Evolutionary conservation across 179 eudicot genomes (phyloP).

Genomic region (Patellifolia procumbens): DNA sequence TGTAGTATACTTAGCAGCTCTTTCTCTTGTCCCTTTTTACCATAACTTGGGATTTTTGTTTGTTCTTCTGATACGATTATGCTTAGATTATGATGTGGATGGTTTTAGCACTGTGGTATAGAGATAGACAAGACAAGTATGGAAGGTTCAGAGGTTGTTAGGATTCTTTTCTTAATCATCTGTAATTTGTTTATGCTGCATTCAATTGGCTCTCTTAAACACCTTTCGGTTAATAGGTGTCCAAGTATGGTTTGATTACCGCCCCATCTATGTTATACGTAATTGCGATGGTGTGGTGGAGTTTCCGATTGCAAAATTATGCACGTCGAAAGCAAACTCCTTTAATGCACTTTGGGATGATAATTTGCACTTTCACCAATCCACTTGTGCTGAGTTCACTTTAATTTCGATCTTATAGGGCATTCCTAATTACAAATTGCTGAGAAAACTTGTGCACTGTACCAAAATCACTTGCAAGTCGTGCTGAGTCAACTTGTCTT

Average conservation of each 20-base stretch:
- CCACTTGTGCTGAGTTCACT: too few species aligned
- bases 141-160: constrained; percentile 7
- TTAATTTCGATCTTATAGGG: too few species aligned
- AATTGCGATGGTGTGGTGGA: too few species aligned
- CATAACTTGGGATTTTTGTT: background rate
- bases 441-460: too few species aligned
- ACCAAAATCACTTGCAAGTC: too few species aligned
- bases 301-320: too few species aligned
- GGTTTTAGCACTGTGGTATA: background rate
- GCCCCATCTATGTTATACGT: too few species aligned
- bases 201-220: background rate
- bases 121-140: constrained; percentile 16
- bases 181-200: background rate
- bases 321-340: too few species aligned
- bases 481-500: too few species aligned
- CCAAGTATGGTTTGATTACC: background rate
- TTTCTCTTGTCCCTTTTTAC: background rate
- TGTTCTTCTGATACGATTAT: background rate
- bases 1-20: background rate
- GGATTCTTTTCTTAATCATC: constrained; percentile 1
- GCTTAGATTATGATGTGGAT: constrained; percentile 1
- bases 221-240: background rate
- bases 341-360: too few species aligned
- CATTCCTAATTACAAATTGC: too few species aligned
- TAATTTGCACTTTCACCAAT: too few species aligned